Percentiles rank a stretch among this genome's conserved stretches.
phyloP scores from a whole-genome alignment of 768 basidiomycete genomes.

The Lentinula lateritia region DNA sequence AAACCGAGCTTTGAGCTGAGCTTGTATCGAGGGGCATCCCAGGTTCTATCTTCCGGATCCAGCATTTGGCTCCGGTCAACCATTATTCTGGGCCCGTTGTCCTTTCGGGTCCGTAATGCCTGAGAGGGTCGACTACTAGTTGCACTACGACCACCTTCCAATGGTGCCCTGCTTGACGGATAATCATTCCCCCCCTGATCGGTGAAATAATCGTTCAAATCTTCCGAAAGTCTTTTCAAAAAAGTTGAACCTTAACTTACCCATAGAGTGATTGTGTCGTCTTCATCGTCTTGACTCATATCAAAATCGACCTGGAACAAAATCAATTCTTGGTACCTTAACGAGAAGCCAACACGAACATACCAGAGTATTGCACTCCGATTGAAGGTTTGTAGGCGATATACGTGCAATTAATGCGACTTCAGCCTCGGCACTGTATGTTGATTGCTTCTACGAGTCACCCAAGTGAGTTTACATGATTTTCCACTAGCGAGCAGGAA shows the following conservation, averaged over 20 bases:
- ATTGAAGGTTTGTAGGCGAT: background rate
- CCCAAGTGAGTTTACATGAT: background rate
- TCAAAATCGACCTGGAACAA: background rate
- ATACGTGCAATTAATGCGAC: background rate
- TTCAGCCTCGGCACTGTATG: background rate
- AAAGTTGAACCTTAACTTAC: background rate
- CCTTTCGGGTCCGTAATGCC: background rate
- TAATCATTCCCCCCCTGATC: background rate
- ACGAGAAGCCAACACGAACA: background rate
- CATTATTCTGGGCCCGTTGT: background rate
- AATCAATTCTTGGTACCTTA: background rate
- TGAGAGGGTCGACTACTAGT: background rate
- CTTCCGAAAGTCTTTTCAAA: background rate
- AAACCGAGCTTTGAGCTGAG: background rate
- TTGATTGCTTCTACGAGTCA: background rate
- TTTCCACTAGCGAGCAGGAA: too few species aligned
- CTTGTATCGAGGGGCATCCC: constrained; percentile 15
- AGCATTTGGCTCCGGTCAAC: constrained; percentile 20
- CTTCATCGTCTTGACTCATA: background rate
- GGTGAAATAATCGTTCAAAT: background rate
- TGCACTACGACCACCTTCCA: background rate
- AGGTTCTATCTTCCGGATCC: constrained; percentile 34
- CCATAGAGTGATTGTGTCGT: background rate
- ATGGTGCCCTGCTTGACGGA: background rate
- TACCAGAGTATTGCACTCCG: background rate